Conservation (phyloP, 2,329 filamentous ascomycete genomes). For the Drechslerella dactyloides region DNA sequence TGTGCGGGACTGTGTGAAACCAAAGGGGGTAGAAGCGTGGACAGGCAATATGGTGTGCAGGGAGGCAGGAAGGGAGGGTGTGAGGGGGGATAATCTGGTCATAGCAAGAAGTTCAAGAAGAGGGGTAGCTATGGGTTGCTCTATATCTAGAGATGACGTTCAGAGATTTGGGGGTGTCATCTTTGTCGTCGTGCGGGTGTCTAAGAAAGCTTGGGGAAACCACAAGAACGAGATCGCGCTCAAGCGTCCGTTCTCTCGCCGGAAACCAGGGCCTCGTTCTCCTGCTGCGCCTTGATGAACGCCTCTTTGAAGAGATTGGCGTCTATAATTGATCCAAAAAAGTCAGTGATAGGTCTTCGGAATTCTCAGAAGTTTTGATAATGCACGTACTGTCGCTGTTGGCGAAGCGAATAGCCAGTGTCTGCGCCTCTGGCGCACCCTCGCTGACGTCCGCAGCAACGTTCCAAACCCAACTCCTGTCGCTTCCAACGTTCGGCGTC, state of each 20-base stretch:
- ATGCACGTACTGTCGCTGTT: conserved; percentile 84
- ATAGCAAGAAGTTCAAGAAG: neutral
- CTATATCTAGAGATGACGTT: conserved; percentile 3
- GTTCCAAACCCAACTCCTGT: conserved; percentile 99
- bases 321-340: conserved; percentile 65
- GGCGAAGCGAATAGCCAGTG: conserved; percentile 94
- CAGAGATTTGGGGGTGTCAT: neutral
- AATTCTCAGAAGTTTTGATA: neutral
- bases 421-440: conserved; percentile 94
- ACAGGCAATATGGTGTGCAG: too few species aligned
- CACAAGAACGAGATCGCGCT: neutral
- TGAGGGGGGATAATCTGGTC: neutral
- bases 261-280: conserved; percentile 86
- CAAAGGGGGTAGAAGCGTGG: neutral
- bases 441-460: conserved; percentile 96
- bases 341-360: neutral
- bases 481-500: conserved; percentile 94
- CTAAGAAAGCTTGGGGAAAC: neutral
- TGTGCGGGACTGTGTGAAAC: neutral
- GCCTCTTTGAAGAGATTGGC: conserved; percentile 97
- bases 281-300: conserved; percentile 94
- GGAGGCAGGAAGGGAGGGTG: neutral
- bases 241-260: conserved; percentile 13
- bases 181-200: neutral
- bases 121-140: neutral